Evolutionary conservation across 805 yeast genomes (phyloP), one percentile per base, ranked within the genome.

Genomic region (Starmerella khaoyaiensis): DNA sequence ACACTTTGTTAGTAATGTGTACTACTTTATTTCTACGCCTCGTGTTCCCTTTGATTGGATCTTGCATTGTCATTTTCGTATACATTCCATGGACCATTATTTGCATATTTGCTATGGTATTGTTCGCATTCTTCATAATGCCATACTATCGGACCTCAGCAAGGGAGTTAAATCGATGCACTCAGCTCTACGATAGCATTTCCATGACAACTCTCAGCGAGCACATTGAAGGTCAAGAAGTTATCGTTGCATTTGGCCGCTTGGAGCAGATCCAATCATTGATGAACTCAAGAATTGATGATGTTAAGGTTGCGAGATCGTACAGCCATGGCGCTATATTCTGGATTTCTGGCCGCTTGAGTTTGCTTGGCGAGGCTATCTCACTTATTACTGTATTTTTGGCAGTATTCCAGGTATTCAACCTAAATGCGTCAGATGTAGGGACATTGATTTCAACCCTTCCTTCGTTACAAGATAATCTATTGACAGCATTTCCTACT

Each of bases 191-290:
- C 37, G 66, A 86, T 51, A 76, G 84, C 0, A 59, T 64, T 30
- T 79, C 79, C 28, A 77, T 73, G 60, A 68, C 74, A 48, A 72
- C 73, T 47, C 74, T 78, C 56, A 71, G 72, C 49, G 90, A 79
- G 53, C 62, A 72, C 4, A 59, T 78, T 44, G 67, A 64, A 45
- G 90, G 90, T 19, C 59, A 68, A 62, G 57, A 59, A 21, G 74
- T 81, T 1, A 75, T 79, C 50, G 70, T 74, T 51, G 69, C 78
- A 1, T 79, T 69, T 54, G 55, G 59, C 2, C 60, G 12, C 14
- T 9, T 9, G 30, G 10, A 9, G 7, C 30, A 27, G 7, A 27
- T 14, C 9, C 20, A 12, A 28, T 22, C 8, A 5, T 7, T 21
- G 11, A 5, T 15, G 7, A 28, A 5, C 20, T 12, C 32, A 10